Conservation (phyloP, 345 rosid species). For the Gossypium anomalum region DNA sequence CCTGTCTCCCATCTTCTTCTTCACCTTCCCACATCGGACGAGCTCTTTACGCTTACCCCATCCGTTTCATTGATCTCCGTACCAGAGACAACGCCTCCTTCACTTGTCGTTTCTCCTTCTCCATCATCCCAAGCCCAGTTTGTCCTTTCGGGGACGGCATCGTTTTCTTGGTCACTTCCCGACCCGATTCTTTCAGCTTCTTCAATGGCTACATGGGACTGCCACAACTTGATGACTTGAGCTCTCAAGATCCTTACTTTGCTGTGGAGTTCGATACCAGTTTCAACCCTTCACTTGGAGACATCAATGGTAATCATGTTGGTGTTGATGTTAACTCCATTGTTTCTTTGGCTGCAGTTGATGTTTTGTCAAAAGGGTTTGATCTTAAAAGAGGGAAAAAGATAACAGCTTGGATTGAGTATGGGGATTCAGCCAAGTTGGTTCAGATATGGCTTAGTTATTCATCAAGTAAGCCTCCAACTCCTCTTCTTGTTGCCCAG, state of each 20-base stretch:
- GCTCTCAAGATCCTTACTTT: slow-evolving; percentile 46
- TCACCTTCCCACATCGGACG: slow-evolving; percentile 44
- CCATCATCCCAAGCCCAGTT: slow-evolving; percentile 43
- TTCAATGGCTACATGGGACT: slow-evolving; percentile 65
- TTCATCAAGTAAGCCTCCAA: slow-evolving; percentile 42
- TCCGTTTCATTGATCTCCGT: slow-evolving; percentile 51
- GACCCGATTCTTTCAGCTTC: slow-evolving; percentile 56
- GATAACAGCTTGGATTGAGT: slow-evolving; percentile 76
- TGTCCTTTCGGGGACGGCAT: slow-evolving; percentile 78
- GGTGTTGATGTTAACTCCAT: slow-evolving; percentile 56
- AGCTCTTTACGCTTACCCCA: slow-evolving; percentile 52
- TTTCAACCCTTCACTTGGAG: slow-evolving; percentile 50
- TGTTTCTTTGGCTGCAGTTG: slow-evolving; percentile 52
- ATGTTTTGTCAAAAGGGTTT: slow-evolving; percentile 41
- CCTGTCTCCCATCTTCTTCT: slow-evolving; percentile 36
- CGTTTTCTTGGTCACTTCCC: slow-evolving; percentile 75
- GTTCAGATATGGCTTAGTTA: slow-evolving; percentile 62
- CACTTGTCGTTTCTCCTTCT: slow-evolving; percentile 64
- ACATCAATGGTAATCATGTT: slow-evolving; percentile 56
- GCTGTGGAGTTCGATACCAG: slow-evolving; percentile 81
- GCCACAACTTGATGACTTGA: slow-evolving; percentile 34
- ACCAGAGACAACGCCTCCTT: slow-evolving; percentile 54
- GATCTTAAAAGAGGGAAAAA: slow-evolving; percentile 56
- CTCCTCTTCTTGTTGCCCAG: slow-evolving; percentile 51
- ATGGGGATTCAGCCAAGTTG: slow-evolving; percentile 45